These are phyloP conservation scores for Suillus placidus DNA, from an alignment of 768 basidiomycete species.

Conservation along the genomic window DNA sequence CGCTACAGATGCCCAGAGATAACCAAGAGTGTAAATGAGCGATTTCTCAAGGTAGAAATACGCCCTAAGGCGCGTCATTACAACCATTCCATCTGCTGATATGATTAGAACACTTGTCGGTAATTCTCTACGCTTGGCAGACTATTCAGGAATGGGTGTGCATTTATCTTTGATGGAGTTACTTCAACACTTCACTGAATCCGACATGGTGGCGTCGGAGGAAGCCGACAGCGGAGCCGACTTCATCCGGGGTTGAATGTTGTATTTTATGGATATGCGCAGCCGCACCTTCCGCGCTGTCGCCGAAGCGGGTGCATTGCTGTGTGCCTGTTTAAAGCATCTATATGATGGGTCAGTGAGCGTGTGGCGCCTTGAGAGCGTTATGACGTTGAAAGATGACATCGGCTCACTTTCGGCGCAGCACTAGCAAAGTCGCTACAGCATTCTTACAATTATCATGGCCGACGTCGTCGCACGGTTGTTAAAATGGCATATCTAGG, in stretches of 20 bases:
- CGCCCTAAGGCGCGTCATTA: background rate
- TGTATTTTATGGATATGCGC: background rate
- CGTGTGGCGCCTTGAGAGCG: background rate
- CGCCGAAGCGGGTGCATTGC: background rate
- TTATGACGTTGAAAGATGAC: background rate
- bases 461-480: background rate
- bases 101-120: background rate
- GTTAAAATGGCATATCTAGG: background rate
- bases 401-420: background rate
- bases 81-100: background rate
- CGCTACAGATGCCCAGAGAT: background rate
- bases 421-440: background rate
- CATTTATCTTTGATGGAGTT: background rate
- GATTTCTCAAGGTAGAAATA: background rate
- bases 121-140: background rate
- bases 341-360: background rate
- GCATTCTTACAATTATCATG: background rate
- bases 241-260: background rate
- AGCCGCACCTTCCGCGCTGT: background rate
- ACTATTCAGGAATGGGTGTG: background rate
- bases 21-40: background rate
- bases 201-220: background rate
- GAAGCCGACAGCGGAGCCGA: background rate
- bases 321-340: background rate
- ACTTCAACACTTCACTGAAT: background rate